Percentiles rank a stretch among this genome's conserved stretches.
Conservation (phyloP, 2,329 filamentous ascomycete species). For the Arthrocladium fulminans region DNA sequence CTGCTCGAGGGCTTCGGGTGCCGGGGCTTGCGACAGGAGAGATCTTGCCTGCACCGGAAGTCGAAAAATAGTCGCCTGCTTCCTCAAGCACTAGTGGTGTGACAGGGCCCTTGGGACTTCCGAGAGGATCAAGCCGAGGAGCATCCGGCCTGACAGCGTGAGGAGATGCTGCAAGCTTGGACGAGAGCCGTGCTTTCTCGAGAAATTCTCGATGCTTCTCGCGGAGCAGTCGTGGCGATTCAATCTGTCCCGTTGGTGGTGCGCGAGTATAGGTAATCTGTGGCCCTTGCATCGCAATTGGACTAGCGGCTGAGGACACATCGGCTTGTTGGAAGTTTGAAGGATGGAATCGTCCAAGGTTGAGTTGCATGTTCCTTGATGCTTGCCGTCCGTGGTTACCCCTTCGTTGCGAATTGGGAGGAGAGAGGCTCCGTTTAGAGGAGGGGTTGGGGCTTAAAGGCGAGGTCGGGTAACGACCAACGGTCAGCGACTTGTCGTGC, state of each 20-base stretch:
- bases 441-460: constrained; percentile 20
- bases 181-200: constrained; percentile 28
- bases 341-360: constrained; percentile 39
- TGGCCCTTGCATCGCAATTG: constrained; percentile 22
- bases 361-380: constrained; percentile 32
- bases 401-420: constrained; percentile 28
- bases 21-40: constrained; percentile 26
- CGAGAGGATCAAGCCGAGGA: constrained; percentile 37
- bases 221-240: constrained; percentile 30
- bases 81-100: constrained; percentile 37
- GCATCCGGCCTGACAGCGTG: constrained; percentile 32
- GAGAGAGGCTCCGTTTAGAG: constrained; percentile 24
- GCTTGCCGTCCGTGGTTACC: constrained; percentile 29
- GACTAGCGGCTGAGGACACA: constrained; percentile 24
- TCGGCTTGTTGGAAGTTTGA: constrained; percentile 33
- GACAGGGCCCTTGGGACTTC: constrained; percentile 37
- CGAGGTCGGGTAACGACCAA: constrained; percentile 21
- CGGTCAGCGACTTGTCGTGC: not conserved
- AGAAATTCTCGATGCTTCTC: constrained; percentile 37
- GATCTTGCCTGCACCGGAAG: constrained; percentile 16
- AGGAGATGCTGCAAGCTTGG: constrained; percentile 24
- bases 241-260: constrained; percentile 25
- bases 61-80: constrained; percentile 30
- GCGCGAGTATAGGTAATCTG: constrained; percentile 21
- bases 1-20: constrained; percentile 1